Percentiles rank a stretch among this genome's conserved stretches.
phyloP scores from a whole-genome alignment of 2,329 filamentous ascomycete genomes.

The Dendrostoma leiphaemia region DNA sequence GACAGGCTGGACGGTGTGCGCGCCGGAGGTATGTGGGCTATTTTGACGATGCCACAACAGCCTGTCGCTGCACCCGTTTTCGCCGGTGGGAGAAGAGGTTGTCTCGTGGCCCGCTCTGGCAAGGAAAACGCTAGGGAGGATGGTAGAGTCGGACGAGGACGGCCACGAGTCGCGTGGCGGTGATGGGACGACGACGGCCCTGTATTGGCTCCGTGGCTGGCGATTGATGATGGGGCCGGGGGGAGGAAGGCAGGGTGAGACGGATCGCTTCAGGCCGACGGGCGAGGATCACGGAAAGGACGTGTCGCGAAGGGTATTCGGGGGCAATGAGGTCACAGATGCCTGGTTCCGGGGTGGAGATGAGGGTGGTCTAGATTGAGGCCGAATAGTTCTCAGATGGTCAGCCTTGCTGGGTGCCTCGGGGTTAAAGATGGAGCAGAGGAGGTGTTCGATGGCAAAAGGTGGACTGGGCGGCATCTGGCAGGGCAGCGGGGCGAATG shows the following conservation, averaged over 20 bases:
- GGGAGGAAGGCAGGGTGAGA: background rate
- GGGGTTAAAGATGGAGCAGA: conserved; percentile 11
- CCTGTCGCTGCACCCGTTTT: conserved; percentile 35
- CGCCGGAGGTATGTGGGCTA: conserved; percentile 32
- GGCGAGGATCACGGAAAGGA: background rate
- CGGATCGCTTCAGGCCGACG: conserved; percentile 2
- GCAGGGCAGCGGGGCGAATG: conserved; percentile 16
- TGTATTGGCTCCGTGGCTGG: conserved; percentile 51
- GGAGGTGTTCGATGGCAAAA: background rate
- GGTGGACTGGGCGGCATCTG: background rate
- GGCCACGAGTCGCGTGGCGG: conserved; percentile 46
- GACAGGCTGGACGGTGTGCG: conserved; percentile 32
- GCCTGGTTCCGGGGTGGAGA: conserved; percentile 4
- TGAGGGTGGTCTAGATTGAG: conserved; percentile 9
- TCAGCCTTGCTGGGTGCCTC: conserved; percentile 10
- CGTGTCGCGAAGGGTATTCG: conserved; percentile 3
- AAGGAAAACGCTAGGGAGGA: conserved; percentile 45
- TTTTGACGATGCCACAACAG: conserved; percentile 31
- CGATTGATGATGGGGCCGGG: conserved; percentile 26
- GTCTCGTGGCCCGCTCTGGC: conserved; percentile 23
- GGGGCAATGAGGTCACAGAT: conserved; percentile 9
- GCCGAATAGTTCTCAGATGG: conserved; percentile 1
- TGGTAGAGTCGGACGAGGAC: conserved; percentile 50
- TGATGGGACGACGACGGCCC: conserved; percentile 39
- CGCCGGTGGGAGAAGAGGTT: conserved; percentile 20